Base-by-base conservation (phyloP, 345 rosid species). In the Gossypium raimondii region DNA sequence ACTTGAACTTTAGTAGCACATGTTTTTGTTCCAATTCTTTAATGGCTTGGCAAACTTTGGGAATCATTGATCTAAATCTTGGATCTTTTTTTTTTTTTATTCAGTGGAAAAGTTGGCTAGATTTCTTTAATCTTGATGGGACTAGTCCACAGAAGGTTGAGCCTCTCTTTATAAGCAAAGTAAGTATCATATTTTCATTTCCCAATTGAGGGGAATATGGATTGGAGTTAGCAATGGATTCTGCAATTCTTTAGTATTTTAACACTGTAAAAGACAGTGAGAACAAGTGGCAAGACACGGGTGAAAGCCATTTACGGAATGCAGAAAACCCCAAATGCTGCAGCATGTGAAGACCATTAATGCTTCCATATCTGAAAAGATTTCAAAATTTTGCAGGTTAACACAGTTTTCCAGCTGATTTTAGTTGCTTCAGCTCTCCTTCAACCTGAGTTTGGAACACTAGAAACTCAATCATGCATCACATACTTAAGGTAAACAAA, bases 141-240 rank as follows among this genome's bases (percentile, higher is more conserved):
- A 78, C 96, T 69, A 67, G 57, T 47, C 87, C 84, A 2, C 87
- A 85, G 87, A 95, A 91, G 85, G 90, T 95, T 34, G 84, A 93
- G 80, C 98, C 99, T 72, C 89, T 95, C 69, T 89, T 87, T 82
- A 85, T 93, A 78, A 91, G 99, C 87, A 95, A 95, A 95, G 99
- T 90, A 77, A 67, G 57, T 24, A 3, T 50, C 47, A 27, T 27
- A 25, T 11, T 27, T 52, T 34, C 27, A 17, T 52, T 69, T 52
- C 17, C 16, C 27, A 2, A 29, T 27, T 11, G 62, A 14, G 43
- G 27, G 20, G 16, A 50, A 25, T 66, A 20, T 3, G 16, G 38
- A 34, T 34, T 34, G 38, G 51, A 17, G 56, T 22, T 48, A 14
- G 57, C 56, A 24, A 51, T 25, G 13, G 13, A 27, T 18, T 68